Evolutionary conservation across 225 moss, liverwort and hornwort genomes (phyloP), one percentile per base, ranked within the genome.

Genomic region (Bryoerythrophyllum caledonicum): DNA sequence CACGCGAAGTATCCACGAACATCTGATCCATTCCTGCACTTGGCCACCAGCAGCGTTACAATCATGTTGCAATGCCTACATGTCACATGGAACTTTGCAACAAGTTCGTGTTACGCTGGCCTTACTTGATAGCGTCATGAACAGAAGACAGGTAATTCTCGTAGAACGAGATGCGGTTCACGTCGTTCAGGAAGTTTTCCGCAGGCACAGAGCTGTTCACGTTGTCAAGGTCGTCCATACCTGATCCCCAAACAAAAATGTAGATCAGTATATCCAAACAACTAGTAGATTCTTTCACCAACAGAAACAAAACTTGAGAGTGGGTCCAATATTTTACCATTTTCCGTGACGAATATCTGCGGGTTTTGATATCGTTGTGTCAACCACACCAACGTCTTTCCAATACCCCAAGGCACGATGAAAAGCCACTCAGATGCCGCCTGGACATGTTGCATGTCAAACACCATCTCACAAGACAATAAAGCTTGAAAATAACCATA

Each of bases 1-100:
- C 96, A 96, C 2, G 91, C 94, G 34, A 86, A 96, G 74, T 94
- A 97, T 8, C 85, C 65, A 23, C 91, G 89, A 4, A 97, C 91
- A 68, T 94, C 90, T 19, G 90, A 93, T 27, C 97, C 94, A 44
- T 90, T 85, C 76, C 94, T 97, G 89, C 77, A 82, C 41, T 24
- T 59, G 53, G 10, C 17, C 75, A 80, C 20, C 17, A 65, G 76
- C n/a, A 71, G 37, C 2, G 63, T 59, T n/a, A 3, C 35, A 30
- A 44, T 65, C 44, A 5, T 4, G 13, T 14, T 72, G 30, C n/a
- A n/a, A 23, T 23, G 48, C 14, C 40, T 20, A n/a, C n/a, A n/a
- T 11, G 25, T 69, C 21, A 25, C 6, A 49, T 10, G 74, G 9
- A 76, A 51, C 4, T 15, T 46, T 53, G 8, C 2, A 37, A 44